Percentiles rank a stretch among this genome's conserved stretches.
Evolutionary conservation across 2,329 filamentous ascomycete species (phyloP).

Genomic region (Teratosphaeria gauchensis): DNA sequence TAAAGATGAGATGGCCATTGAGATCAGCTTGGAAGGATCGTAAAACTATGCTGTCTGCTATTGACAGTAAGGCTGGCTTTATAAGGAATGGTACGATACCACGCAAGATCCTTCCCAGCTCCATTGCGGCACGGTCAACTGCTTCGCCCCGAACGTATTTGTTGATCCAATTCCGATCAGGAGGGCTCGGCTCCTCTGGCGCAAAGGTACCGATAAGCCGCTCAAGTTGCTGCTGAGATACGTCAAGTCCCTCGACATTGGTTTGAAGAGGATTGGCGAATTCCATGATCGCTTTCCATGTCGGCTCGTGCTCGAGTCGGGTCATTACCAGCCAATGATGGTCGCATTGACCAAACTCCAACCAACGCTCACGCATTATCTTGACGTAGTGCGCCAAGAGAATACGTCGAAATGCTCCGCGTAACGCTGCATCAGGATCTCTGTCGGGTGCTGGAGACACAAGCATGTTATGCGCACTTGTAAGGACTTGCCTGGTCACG

Average conservation of each 20-base stretch:
- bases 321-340: neutral
- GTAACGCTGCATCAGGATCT: neutral
- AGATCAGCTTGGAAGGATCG: neutral
- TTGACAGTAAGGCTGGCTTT: neutral
- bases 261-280: neutral
- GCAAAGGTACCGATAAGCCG: neutral
- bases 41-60: neutral
- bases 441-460: neutral
- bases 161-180: neutral
- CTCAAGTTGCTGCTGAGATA: neutral
- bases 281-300: neutral
- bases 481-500: neutral
- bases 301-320: neutral
- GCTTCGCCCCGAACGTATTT: neutral
- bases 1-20: neutral
- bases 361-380: neutral
- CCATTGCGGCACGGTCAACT: neutral
- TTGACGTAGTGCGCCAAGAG: neutral
- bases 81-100: neutral
- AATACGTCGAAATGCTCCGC: neutral
- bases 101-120: neutral
- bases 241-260: neutral
- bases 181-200: neutral
- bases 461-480: neutral
- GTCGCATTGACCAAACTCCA: neutral